These are phyloP conservation scores for Angomonas deanei DNA, from an alignment of 208 protist genomes.

Conservation along the genomic window DNA sequence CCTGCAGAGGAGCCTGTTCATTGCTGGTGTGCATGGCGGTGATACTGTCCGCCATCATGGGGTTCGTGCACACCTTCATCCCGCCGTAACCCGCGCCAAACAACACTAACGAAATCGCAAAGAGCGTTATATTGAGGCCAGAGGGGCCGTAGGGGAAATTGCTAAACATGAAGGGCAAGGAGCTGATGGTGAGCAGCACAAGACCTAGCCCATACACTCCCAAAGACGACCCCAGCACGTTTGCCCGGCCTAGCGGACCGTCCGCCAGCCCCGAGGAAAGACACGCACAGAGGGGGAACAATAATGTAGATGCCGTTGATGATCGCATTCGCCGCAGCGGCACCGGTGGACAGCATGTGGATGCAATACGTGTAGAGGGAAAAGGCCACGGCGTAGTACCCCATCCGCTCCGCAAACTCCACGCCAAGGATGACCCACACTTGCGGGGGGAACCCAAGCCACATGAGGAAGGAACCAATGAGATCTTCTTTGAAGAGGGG, in stretches of 20 bases:
- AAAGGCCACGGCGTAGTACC: conserved; percentile 59
- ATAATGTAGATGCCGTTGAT: conserved; percentile 52
- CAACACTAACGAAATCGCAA: conserved; percentile 18
- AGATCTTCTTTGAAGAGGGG: neutral
- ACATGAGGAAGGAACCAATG: conserved; percentile 4
- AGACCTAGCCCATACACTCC: conserved; percentile 29
- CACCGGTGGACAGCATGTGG: conserved; percentile 37
- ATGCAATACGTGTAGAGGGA: conserved; percentile 65
- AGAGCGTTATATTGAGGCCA: conserved; percentile 15
- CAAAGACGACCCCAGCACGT: conserved; percentile 24
- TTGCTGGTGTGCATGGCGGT: conserved; percentile 15
- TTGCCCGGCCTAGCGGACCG: conserved; percentile 28
- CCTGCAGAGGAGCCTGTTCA: neutral
- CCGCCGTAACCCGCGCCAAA: conserved; percentile 52
- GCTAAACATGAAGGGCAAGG: conserved; percentile 34
- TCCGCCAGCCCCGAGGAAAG: conserved; percentile 50
- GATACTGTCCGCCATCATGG: conserved; percentile 63
- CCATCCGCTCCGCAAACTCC: conserved; percentile 58
- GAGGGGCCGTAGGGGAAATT: conserved; percentile 25
- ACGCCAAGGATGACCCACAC: conserved; percentile 46
- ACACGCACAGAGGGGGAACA: conserved; percentile 37
- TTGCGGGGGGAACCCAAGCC: conserved; percentile 24
- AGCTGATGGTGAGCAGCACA: conserved; percentile 29
- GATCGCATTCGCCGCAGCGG: conserved; percentile 27
- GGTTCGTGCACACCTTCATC: conserved; percentile 73